These are phyloP conservation scores for Plasmodium coatneyi DNA, from an alignment of 169 alveolate genomes.

Conservation along the genomic window DNA sequence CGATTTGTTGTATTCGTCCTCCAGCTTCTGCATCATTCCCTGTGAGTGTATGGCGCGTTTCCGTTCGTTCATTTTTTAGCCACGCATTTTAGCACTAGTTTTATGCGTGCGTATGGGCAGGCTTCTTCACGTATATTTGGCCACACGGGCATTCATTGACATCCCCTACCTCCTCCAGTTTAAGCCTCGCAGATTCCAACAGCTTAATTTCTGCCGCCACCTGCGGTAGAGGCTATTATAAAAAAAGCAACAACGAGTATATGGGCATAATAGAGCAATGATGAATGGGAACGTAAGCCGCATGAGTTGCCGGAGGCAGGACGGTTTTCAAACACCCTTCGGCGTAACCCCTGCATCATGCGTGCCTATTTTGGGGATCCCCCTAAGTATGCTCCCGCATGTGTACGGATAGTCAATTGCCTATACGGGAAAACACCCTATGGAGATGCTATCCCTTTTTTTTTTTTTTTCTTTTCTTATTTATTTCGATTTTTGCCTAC, in stretches of 20 bases:
- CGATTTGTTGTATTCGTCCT: conserved; percentile 68
- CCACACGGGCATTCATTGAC: not conserved
- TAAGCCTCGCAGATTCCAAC: conserved; percentile 79
- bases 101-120: not conserved
- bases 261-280: not conserved
- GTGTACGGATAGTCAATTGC: not conserved
- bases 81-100: not conserved
- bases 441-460: not conserved
- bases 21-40: conserved; percentile 74
- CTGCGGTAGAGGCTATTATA: conserved; percentile 84
- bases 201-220: conserved; percentile 79
- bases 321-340: not conserved
- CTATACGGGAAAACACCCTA: not conserved
- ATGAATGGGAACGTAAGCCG: not conserved
- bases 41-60: not conserved
- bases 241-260: not conserved
- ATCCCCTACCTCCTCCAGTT: conserved; percentile 80
- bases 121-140: not conserved
- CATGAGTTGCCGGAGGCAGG: not conserved
- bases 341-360: not conserved
- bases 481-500: conserved; percentile 58
- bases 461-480: not conserved
- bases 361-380: not conserved
- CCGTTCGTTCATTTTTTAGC: not conserved
- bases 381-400: not conserved